Conservation (phyloP, 2,329 filamentous ascomycete genomes). For the Gaeumannomyces sp. region DNA sequence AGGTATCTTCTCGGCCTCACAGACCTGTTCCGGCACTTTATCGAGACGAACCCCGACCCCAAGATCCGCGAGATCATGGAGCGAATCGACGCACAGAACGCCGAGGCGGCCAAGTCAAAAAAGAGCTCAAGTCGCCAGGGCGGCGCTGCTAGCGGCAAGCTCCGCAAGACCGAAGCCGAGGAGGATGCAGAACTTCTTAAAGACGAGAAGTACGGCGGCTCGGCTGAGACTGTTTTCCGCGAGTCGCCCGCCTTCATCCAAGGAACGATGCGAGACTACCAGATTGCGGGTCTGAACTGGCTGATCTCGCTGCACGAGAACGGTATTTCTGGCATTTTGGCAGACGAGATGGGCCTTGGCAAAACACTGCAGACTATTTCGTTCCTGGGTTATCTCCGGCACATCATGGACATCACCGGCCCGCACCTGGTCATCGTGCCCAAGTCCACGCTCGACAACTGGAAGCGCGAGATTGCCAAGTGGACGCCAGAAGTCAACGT, state of each 20-base stretch:
- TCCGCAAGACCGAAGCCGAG: conserved; percentile 89
- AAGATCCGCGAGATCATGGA: conserved; percentile 89
- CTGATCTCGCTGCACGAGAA: conserved; percentile 96
- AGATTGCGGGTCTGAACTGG: conserved; percentile 94
- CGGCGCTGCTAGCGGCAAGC: conserved; percentile 70
- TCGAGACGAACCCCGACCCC: conserved; percentile 93
- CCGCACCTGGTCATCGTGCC: conserved; percentile 90
- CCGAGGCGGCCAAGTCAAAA: conserved; percentile 62
- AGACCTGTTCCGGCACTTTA: conserved; percentile 97
- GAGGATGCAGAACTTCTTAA: conserved; percentile 86
- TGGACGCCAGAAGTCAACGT: conserved; percentile 98
- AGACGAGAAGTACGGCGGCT: conserved; percentile 83
- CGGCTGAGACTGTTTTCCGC: conserved; percentile 83
- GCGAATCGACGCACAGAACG: conserved; percentile 91
- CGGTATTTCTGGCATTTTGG: conserved; percentile 94
- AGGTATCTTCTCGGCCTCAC: conserved; percentile 91
- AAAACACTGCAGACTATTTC: conserved; percentile 98
- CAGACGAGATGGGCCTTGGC: conserved; percentile 97
- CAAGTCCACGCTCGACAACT: conserved; percentile 97
- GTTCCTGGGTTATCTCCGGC: conserved; percentile 89
- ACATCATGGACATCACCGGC: conserved; percentile 81
- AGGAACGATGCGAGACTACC: conserved; percentile 91
- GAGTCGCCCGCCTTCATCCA: conserved; percentile 89
- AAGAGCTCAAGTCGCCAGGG: conserved; percentile 75
- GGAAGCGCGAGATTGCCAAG: conserved; percentile 86